Evolutionary conservation across 495 filamentous ascomycete genomes (phyloP).

Genomic region (Parathielavia hyrcaniae): DNA sequence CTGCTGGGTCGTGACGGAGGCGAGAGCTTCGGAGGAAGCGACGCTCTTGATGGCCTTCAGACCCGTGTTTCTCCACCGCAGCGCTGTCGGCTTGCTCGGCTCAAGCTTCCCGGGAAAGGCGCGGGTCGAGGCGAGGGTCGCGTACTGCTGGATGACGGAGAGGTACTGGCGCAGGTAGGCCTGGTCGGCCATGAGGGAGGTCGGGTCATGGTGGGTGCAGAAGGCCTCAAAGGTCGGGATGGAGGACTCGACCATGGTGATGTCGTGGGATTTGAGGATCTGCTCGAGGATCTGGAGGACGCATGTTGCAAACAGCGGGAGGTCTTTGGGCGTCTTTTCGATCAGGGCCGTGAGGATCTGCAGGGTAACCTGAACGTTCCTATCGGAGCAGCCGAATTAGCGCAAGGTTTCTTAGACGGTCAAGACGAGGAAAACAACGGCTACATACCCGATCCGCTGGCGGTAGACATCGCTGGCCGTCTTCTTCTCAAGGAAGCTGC

Average conservation of each 20-base stretch:
- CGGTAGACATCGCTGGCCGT: constrained; percentile 81
- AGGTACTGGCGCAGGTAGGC: constrained; percentile 77
- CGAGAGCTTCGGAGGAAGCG: constrained; percentile 68
- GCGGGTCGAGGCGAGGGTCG: constrained; percentile 63
- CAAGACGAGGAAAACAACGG: background rate
- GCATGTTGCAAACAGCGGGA: constrained; percentile 76
- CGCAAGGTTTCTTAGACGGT: background rate
- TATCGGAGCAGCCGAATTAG: constrained; percentile 30
- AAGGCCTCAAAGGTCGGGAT: constrained; percentile 77
- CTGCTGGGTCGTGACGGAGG: constrained; percentile 65
- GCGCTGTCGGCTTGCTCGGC: constrained; percentile 63
- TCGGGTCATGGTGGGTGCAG: constrained; percentile 71
- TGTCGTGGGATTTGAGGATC: constrained; percentile 71
- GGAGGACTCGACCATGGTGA: constrained; percentile 83
- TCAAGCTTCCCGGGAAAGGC: constrained; percentile 42
- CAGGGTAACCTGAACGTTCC: constrained; percentile 88
- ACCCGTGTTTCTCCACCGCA: constrained; percentile 77
- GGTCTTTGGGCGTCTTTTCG: constrained; percentile 82
- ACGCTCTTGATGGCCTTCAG: constrained; percentile 72
- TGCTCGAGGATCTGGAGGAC: constrained; percentile 72
- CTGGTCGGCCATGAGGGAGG: constrained; percentile 71
- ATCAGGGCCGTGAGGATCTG: constrained; percentile 82
- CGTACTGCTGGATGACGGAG: constrained; percentile 68
- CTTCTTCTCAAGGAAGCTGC: constrained; percentile 83
- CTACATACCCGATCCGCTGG: constrained; percentile 67